Evolutionary conservation across 768 basidiomycete genomes (phyloP).

Genomic region (Coprinellus micaceus): DNA sequence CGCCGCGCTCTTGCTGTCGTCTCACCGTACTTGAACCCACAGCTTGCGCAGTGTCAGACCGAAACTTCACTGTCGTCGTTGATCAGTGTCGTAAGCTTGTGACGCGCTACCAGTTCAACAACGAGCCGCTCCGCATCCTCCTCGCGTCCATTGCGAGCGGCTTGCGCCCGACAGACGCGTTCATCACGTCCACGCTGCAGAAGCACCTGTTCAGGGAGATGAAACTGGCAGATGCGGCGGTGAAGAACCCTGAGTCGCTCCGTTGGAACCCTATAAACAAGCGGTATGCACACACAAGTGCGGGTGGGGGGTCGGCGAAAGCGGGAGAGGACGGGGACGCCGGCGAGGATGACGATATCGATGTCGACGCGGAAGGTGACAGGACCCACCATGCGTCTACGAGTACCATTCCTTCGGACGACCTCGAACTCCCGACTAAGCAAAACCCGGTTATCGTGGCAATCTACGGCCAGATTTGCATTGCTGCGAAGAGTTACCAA

Average conservation of each 20-base stretch:
- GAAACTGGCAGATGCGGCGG: constrained; percentile 61
- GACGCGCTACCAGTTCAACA: constrained; percentile 76
- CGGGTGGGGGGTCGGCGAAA: constrained; percentile 26
- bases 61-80: constrained; percentile 55
- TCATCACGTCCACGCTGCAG: constrained; percentile 74
- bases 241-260: constrained; percentile 55
- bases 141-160: constrained; percentile 72
- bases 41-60: constrained; percentile 72
- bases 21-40: neutral
- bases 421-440: constrained; percentile 55
- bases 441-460: constrained; percentile 67
- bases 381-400: constrained; percentile 2
- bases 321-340: constrained; percentile 30
- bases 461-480: constrained; percentile 79
- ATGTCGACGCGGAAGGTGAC: constrained; percentile 14
- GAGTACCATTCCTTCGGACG: neutral
- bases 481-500: constrained; percentile 85
- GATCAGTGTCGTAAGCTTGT: constrained; percentile 78
- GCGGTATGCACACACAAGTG: constrained; percentile 48
- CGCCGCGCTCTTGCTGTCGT: neutral
- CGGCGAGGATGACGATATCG: constrained; percentile 23
- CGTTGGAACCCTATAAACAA: constrained; percentile 60
- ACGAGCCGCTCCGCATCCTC: constrained; percentile 79
- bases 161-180: constrained; percentile 63
- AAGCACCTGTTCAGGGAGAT: constrained; percentile 80